A percentile compares a stretch with the other conserved stretches of the same genome.
These are phyloP conservation scores for Psilocybe mexicana DNA, from an alignment of 1,284 basidiomycete species.

Conservation along the genomic window DNA sequence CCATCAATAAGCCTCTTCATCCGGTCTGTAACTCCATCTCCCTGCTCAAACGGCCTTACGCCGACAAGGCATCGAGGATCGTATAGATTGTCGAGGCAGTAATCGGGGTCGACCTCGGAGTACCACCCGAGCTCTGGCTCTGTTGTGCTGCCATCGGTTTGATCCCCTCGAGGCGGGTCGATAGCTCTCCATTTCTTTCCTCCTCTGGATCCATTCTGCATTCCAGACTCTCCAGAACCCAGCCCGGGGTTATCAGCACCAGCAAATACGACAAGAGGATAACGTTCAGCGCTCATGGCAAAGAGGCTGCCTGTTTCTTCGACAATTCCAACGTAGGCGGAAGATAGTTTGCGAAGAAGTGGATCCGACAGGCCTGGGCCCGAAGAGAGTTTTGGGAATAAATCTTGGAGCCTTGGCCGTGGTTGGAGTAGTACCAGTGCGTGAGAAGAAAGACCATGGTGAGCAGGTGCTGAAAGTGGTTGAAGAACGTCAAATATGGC, in stretches of 20 bases:
- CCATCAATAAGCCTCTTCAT: constrained; percentile 41
- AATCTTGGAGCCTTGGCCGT: constrained; percentile 63
- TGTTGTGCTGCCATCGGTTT: constrained; percentile 10
- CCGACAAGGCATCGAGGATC: constrained; percentile 63
- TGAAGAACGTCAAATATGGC: constrained; percentile 78
- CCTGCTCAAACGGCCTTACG: constrained; percentile 50
- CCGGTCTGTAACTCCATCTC: constrained; percentile 36
- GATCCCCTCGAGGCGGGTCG: not conserved
- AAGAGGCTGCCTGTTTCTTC: constrained; percentile 73
- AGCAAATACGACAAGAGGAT: constrained; percentile 75
- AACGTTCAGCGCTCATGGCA: constrained; percentile 74
- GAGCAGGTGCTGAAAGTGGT: constrained; percentile 29
- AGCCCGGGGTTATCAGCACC: constrained; percentile 10
- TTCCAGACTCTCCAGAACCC: not conserved
- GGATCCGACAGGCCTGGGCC: constrained; percentile 4
- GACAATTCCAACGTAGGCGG: constrained; percentile 75
- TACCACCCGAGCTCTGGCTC: constrained; percentile 3
- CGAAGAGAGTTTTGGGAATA: constrained; percentile 51
- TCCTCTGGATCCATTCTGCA: constrained; percentile 2
- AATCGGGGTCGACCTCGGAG: constrained; percentile 19
- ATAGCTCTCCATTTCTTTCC: constrained; percentile 4
- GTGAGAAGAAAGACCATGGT: constrained; percentile 33
- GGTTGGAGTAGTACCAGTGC: constrained; percentile 82
- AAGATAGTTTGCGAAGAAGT: constrained; percentile 48
- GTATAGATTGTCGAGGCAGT: constrained; percentile 33